Evolutionary conservation across 2,329 filamentous ascomycete species (phyloP), one percentile per base, ranked within the genome.

Genomic region (Sporothrix brasiliensis): DNA sequence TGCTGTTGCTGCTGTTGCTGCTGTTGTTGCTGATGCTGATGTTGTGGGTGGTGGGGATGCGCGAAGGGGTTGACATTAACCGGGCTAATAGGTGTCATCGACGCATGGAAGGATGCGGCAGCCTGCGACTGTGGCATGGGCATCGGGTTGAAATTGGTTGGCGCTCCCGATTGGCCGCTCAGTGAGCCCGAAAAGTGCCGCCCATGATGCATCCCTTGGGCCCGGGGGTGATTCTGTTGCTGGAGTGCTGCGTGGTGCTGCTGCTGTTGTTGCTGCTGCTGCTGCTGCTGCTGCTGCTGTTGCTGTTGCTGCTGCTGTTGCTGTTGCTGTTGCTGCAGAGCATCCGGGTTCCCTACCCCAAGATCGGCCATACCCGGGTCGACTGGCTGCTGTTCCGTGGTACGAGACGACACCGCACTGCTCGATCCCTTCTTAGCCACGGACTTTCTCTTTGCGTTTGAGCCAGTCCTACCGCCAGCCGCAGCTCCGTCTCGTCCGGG

Each of bases 31-130:
- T 69, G 71, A 0, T 69, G 69, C 3, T 50, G 50, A 7, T 71
- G 58, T n/a, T 61, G 58, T 16, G 39, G 39, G 69, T 79, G 70
- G 21, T 65, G 67, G 19, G 68, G 80, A 39, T 79, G 76, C 14
- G 77, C 76, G 69, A 80, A 83, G 2, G 79, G 75, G 5, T 78
- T 77, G 67, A 82, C 77, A n/a, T 79, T 77, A n/a, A 82, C 80
- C 2, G 85, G 85, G 69, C 84, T 86, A 58, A 87, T 82, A 5
- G 85, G 84, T 6, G 86, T 85, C 71, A 87, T 79, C 11, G 82
- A 77, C 0, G 68, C 56, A 71, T 83, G 81, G 75, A 83, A 87
- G 2, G 80, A 74, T 0, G 70, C 60, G 76, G 76, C 27, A 78
- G 77, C 68, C 76, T 84, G 81, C 39, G 82, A 78, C 68, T 82